Evolutionary conservation across 1,284 basidiomycete genomes (phyloP), one percentile per base, ranked within the genome.

Genomic region (Paramarasmius palmivorus): DNA sequence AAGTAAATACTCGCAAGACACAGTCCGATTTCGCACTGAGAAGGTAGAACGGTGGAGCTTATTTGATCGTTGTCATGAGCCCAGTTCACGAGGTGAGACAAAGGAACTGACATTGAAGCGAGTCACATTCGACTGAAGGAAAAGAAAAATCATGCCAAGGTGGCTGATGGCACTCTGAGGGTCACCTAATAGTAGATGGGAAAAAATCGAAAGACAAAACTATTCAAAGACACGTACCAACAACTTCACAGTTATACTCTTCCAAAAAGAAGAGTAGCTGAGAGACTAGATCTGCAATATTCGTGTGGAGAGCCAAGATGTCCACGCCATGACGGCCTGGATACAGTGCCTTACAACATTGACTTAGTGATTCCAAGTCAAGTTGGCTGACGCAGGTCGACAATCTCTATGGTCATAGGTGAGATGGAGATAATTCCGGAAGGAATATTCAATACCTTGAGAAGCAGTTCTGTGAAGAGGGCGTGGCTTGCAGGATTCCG

Each of bases 131-230:
- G 80, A 78, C 64, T 92, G 88, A 3, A 83, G 65, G 61, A 92
- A 90, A 36, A 92, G 64, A 22, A 91, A 81, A 14, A 92, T 78
- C 55, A 90, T 82, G 3, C 90, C 90, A 2, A 91, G 70, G 65
- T 89, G 84, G 57, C 78, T 82, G 32, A 91, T 79, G 3, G 89
- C 89, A 19, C 84, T 86, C 66, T 91, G 90, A 19, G 90, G 90
- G 67, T 92, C 90, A 39, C 89, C 90, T 91, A 51, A 32, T 46
- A 50, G 34, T 9, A 49, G 56, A n/a, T 52, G 23, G 26, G 50
- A 52, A 40, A n/a, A 32, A 56, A 34, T 48, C 59, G 41, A 32
- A 53, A 42, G 25, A 29, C 20, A 49, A 19, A 14, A 23, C 40
- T 44, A 34, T 29, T 46, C 41, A 29, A 35, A 47, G 23, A 12